Evolutionary conservation across 108 stramenopile genomes (phyloP).

Genomic region (Skeletonema potamos): DNA sequence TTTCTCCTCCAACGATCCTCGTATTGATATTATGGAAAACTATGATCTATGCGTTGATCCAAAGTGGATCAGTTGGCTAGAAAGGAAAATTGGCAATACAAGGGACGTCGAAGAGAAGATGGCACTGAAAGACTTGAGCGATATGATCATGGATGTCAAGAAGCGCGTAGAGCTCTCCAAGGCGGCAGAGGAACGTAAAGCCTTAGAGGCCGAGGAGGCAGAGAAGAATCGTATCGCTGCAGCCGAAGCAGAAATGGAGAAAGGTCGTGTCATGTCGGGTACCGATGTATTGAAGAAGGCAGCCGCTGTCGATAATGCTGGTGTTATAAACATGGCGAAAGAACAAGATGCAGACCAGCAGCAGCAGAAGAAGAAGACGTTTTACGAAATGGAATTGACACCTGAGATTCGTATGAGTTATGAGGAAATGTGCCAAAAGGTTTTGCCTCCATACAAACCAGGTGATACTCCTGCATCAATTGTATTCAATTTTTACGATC

Average conservation of each 20-base stretch:
- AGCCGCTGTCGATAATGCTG: constrained; percentile 62
- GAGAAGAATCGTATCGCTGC: constrained; percentile 55
- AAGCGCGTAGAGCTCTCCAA: constrained; percentile 62
- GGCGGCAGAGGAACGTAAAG: constrained; percentile 66
- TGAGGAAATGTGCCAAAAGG: constrained; percentile 68
- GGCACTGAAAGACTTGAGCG: constrained; percentile 68
- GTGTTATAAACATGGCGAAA: constrained; percentile 34
- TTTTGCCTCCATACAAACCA: constrained; percentile 82
- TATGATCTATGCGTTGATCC: constrained; percentile 64
- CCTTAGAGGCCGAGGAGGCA: constrained; percentile 62
- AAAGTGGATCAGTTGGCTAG: constrained; percentile 67
- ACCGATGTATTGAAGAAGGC: constrained; percentile 79
- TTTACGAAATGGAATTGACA: constrained; percentile 77
- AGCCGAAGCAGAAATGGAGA: constrained; percentile 69
- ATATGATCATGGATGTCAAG: constrained; percentile 77
- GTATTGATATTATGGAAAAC: constrained; percentile 86
- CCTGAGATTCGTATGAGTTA: constrained; percentile 88
- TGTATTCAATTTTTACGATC: constrained; percentile 73
- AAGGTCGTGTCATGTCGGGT: constrained; percentile 60
- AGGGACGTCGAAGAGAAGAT: constrained; percentile 79
- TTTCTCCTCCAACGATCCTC: constrained; percentile 86
- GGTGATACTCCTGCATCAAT: constrained; percentile 65
- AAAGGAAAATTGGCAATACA: constrained; percentile 59
- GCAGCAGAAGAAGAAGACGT: constrained; percentile 56
- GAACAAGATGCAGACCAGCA: constrained; percentile 22